Conservation (phyloP, 1,284 basidiomycete species). For the Irpex sp. region DNA sequence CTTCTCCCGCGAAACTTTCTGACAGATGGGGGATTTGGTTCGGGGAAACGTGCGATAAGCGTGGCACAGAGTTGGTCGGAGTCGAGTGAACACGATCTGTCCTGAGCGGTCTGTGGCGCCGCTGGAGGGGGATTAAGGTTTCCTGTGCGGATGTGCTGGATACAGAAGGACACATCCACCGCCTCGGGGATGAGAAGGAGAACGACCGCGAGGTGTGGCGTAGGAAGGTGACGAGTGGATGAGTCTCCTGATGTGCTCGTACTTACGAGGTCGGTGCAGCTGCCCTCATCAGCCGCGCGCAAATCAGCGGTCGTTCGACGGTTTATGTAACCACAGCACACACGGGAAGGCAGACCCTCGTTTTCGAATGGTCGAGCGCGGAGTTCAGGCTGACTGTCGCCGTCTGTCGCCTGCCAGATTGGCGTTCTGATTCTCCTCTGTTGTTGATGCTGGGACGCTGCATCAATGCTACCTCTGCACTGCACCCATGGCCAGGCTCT, state of each 20-base stretch:
- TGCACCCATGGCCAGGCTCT: too few species aligned
- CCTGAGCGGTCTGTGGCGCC: slow-evolving; percentile 9
- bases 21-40: slow-evolving; percentile 15
- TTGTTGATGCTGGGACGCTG: background rate
- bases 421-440: background rate
- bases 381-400: background rate
- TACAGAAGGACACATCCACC: slow-evolving; percentile 3
- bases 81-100: slow-evolving; percentile 23
- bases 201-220: slow-evolving; percentile 13
- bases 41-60: slow-evolving; percentile 27
- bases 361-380: background rate
- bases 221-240: background rate
- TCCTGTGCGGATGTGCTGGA: background rate
- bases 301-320: background rate
- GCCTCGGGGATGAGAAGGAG: slow-evolving; percentile 1
- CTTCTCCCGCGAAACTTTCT: slow-evolving; percentile 35
- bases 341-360: background rate
- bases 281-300: background rate
- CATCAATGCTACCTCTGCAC: too few species aligned
- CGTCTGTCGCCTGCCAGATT: background rate
- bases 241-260: slow-evolving; percentile 7
- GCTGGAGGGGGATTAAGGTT: background rate
- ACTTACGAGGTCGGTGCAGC: background rate
- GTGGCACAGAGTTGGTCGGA: slow-evolving; percentile 21
- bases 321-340: background rate